Conservation (phyloP, 306 rosid species). For the Cicer judaicum region DNA sequence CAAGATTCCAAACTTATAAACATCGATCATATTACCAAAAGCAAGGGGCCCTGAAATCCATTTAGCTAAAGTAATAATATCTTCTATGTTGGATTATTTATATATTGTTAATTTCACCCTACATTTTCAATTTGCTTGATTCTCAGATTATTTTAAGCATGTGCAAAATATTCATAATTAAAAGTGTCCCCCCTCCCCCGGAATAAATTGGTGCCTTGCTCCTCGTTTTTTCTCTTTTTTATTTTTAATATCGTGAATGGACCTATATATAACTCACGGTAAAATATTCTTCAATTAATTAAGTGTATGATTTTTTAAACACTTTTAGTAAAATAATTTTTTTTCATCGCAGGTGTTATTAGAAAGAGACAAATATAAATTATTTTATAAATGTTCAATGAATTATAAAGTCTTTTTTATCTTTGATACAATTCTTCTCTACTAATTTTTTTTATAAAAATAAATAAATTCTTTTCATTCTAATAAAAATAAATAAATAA, state of each 20-base stretch:
- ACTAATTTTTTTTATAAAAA: too few species aligned
- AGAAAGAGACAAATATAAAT: too few species aligned
- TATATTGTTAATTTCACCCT: conserved; percentile 1
- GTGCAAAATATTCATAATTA: not conserved
- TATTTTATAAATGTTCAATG: too few species aligned
- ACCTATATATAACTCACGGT: not conserved
- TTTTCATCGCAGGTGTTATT: too few species aligned
- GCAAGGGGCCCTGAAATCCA: conserved; percentile 42
- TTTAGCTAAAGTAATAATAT: conserved; percentile 42
- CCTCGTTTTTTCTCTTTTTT: not conserved
- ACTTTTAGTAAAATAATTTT: not conserved
- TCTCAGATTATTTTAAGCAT: not conserved
- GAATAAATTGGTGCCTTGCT: not conserved
- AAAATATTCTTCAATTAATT: conserved; percentile 18
- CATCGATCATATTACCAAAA: conserved; percentile 38
- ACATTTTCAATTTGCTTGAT: not conserved
- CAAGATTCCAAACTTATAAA: conserved; percentile 46
- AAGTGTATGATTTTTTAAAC: not conserved
- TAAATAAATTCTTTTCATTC: too few species aligned
- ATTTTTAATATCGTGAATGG: too few species aligned
- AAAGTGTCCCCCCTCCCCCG: not conserved
- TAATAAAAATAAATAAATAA: too few species aligned
- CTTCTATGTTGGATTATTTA: conserved; percentile 19
- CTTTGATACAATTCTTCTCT: too few species aligned
- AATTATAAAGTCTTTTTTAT: too few species aligned